These are phyloP conservation scores for Coemansia sp. DNA, from an alignment of 192 early-diverging fungal species.

Conservation along the genomic window DNA sequence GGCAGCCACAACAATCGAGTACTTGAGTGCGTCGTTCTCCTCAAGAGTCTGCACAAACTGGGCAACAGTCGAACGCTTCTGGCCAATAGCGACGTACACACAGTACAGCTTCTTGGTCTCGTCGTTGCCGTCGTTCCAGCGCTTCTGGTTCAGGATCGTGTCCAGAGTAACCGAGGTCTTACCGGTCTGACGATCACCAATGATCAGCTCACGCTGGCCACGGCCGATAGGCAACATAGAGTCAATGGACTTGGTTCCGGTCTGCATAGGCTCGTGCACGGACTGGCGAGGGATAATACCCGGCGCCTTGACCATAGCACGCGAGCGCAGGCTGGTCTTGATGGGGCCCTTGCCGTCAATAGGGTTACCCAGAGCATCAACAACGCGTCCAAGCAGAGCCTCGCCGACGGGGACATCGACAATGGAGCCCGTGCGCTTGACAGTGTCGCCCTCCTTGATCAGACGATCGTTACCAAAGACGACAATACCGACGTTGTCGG, in stretches of 20 bases:
- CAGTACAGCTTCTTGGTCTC: slow-evolving; percentile 99
- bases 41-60: slow-evolving; percentile 98
- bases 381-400: slow-evolving; percentile 95
- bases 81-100: slow-evolving; percentile 98
- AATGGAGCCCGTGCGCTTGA: slow-evolving; percentile 98
- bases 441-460: slow-evolving; percentile 99
- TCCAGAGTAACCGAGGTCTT: slow-evolving; percentile 99
- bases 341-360: slow-evolving; percentile 99
- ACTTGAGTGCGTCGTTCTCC: slow-evolving; percentile 98
- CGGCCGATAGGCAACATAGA: slow-evolving; percentile 99
- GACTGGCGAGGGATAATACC: slow-evolving; percentile 99
- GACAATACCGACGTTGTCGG: slow-evolving; percentile 99
- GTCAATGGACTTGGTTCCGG: slow-evolving; percentile 99
- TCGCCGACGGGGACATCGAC: slow-evolving; percentile 97
- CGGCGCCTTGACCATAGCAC: slow-evolving; percentile 99
- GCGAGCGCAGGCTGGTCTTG: slow-evolving; percentile 76
- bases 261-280: slow-evolving; percentile 99
- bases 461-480: slow-evolving; percentile 99
- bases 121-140: slow-evolving; percentile 93
- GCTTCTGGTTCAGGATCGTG: slow-evolving; percentile 99
- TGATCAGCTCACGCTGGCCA: slow-evolving; percentile 99
- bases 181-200: slow-evolving; percentile 99
- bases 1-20: slow-evolving; percentile 97
- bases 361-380: slow-evolving; percentile 98
- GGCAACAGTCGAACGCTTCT: slow-evolving; percentile 99